phyloP scores from a whole-genome alignment of 805 yeast species.

The Komagataella kurtzmanii region DNA sequence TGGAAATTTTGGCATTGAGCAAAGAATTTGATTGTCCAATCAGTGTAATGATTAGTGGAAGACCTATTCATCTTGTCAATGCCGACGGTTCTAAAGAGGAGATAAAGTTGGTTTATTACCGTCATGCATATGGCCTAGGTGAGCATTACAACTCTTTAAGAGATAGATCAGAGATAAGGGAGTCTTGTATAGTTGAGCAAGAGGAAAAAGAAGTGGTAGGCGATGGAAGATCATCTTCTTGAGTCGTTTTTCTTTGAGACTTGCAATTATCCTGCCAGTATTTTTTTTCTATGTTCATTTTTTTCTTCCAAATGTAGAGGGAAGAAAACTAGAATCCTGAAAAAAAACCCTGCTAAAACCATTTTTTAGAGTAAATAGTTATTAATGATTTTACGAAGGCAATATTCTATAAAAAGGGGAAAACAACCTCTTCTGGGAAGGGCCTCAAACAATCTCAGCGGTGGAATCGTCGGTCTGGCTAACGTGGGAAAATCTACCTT shows the following conservation, averaged over 20 bases:
- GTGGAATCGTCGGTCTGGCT: slow-evolving; percentile 49
- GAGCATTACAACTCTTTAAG: slow-evolving; percentile 83
- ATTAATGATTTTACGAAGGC: background rate
- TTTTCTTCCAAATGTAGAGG: too few species aligned
- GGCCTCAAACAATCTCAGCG: slow-evolving; percentile 17
- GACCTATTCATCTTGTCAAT: slow-evolving; percentile 51
- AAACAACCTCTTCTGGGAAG: slow-evolving; percentile 14
- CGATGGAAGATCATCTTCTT: background rate
- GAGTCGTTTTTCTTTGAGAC: background rate
- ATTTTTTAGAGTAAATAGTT: too few species aligned
- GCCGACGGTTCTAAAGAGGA: slow-evolving; percentile 40
- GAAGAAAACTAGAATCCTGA: too few species aligned
- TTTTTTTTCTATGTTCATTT: too few species aligned
- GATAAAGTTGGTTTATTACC: slow-evolving; percentile 67
- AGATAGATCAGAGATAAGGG: slow-evolving; percentile 6
- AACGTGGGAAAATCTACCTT: slow-evolving; percentile 93
- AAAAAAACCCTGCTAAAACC: too few species aligned
- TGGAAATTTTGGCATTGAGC: slow-evolving; percentile 77
- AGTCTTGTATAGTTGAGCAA: background rate
- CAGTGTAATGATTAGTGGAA: slow-evolving; percentile 67
- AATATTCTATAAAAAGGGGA: background rate
- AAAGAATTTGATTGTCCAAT: slow-evolving; percentile 61
- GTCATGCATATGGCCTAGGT: slow-evolving; percentile 79
- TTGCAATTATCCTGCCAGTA: too few species aligned
- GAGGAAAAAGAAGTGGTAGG: background rate